Base-by-base conservation (phyloP, 2,329 filamentous ascomycete species). In the Cordyceps militaris region DNA sequence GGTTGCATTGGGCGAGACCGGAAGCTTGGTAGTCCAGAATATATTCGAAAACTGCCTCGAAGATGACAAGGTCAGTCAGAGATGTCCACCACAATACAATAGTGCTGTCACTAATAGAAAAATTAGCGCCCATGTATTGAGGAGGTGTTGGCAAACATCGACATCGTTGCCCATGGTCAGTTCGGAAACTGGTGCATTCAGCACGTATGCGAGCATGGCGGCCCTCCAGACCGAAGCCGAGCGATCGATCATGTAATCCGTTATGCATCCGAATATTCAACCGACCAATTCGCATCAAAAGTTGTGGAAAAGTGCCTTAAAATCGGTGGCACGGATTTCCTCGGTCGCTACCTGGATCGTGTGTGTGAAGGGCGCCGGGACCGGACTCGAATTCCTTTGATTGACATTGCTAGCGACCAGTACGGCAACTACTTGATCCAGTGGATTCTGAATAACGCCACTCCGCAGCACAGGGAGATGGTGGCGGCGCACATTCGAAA, bases 141-240 rank as follows among this genome's bases (percentile, higher is more conserved):
- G 71, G 94, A 99, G 72, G 94, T 99, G 40, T 83, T 99, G 58
- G 84, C 83, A 60, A 97, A 94, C 70, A 96, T 99, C 66, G 91
- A 99, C 73, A 89, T 96, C 61, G 91, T 99, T 67, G 89, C 94
- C 59, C 93, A 97, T 70, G 94, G 94, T 26, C 94, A 99, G 70
- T 99, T 99, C 69, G 94, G 94, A 57, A 99, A 99, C 71, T 99
- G 94, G 94, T 99, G 94, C 76, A 97, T 99, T 67, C 94, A 99
- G 75, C 94, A 99, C 74, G 91, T 99, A 66, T 99, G 94, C 73
- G 94, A 99, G 73, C 94, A 99, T 69, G 93, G 95, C 52, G 88
- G 88, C 58, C 88, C 92, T 32, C 86, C 87, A 42, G 95, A 99
- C 73, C 92, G 93, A 66, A 93, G 88, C 73, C 88, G 92, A 64